A percentile compares a stretch with the other conserved stretches of the same genome.
Conservation (phyloP, 202 grass and related monocot genomes). For the Elaeis oleifera region DNA sequence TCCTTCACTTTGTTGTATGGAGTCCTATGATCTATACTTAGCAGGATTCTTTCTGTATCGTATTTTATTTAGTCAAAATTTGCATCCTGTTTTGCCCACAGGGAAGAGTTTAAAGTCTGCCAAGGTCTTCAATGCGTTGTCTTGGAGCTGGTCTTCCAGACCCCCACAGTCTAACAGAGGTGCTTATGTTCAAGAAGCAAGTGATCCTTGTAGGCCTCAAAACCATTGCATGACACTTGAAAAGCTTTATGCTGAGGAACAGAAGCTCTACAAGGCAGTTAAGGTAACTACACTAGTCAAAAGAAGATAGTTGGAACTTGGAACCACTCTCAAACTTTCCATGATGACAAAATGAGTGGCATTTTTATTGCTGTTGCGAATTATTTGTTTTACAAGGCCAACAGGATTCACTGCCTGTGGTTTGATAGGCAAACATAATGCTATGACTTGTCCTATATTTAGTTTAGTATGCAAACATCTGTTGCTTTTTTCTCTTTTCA, state of each 20-base stretch:
- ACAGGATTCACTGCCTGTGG: too few relatives aligned
- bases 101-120: slow-evolving; percentile 75
- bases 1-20: too few relatives aligned
- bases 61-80: neutral
- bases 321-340: too few relatives aligned
- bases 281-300: slow-evolving; percentile 48
- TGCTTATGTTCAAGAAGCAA: slow-evolving; percentile 44
- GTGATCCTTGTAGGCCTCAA: slow-evolving; percentile 39
- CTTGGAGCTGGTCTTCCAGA: slow-evolving; percentile 93
- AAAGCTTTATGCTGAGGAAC: slow-evolving; percentile 73
- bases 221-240: slow-evolving; percentile 82
- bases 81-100: slow-evolving; percentile 29
- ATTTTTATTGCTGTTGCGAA: too few relatives aligned
- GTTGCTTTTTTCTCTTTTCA: too few relatives aligned
- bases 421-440: too few relatives aligned
- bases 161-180: slow-evolving; percentile 46
- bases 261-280: slow-evolving; percentile 93
- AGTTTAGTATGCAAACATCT: too few relatives aligned
- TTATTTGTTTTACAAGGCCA: too few relatives aligned
- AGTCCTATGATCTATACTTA: too few relatives aligned
- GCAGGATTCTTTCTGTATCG: neutral
- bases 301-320: too few relatives aligned
- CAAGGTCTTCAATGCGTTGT: slow-evolving; percentile 82
- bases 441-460: too few relatives aligned
- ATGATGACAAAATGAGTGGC: too few relatives aligned